A percentile compares a stretch with the other conserved stretches of the same genome.
These are phyloP conservation scores for Candida germanica DNA, from an alignment of 805 yeast genomes.

Conservation along the genomic window DNA sequence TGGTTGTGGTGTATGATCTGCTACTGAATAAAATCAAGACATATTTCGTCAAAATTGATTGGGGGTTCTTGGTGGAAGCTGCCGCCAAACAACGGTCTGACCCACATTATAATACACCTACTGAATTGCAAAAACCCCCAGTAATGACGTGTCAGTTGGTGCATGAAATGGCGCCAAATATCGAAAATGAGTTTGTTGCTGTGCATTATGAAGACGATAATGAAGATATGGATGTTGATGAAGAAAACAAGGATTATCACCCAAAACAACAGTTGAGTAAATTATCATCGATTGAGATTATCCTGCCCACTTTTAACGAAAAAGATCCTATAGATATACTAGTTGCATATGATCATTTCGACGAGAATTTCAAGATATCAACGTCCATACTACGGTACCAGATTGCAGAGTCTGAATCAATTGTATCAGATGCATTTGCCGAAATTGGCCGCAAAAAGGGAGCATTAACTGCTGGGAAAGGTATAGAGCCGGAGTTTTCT, in stretches of 20 bases:
- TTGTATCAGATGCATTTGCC: slow-evolving; percentile 28
- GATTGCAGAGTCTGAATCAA: slow-evolving; percentile 18
- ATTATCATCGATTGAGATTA: slow-evolving; percentile 34
- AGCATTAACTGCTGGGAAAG: slow-evolving; percentile 2
- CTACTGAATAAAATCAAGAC: slow-evolving; percentile 35
- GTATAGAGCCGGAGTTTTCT: slow-evolving; percentile 6
- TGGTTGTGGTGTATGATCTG: slow-evolving; percentile 42
- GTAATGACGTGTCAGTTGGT: slow-evolving; percentile 19
- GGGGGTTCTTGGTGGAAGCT: slow-evolving; percentile 53
- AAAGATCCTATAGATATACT: slow-evolving; percentile 47
- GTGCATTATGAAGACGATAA: slow-evolving; percentile 13
- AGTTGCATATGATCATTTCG: slow-evolving; percentile 32
- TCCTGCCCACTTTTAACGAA: slow-evolving; percentile 44
- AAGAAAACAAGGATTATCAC: slow-evolving; percentile 3
- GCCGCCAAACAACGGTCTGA: slow-evolving; percentile 44
- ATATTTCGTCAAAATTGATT: slow-evolving; percentile 45
- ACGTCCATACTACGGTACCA: slow-evolving; percentile 29
- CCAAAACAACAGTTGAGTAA: slow-evolving; percentile 12
- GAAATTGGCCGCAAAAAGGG: slow-evolving; percentile 27
- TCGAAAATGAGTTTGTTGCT: slow-evolving; percentile 11
- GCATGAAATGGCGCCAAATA: slow-evolving; percentile 10
- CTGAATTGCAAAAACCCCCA: slow-evolving; percentile 42
- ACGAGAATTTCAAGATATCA: slow-evolving; percentile 13
- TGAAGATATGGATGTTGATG: slow-evolving; percentile 2
- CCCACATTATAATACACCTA: slow-evolving; percentile 51